Percentiles rank a stretch among this genome's conserved stretches.
phyloP scores from a whole-genome alignment of 2,329 filamentous ascomycete genomes.

The Leptodontidium sp. region DNA sequence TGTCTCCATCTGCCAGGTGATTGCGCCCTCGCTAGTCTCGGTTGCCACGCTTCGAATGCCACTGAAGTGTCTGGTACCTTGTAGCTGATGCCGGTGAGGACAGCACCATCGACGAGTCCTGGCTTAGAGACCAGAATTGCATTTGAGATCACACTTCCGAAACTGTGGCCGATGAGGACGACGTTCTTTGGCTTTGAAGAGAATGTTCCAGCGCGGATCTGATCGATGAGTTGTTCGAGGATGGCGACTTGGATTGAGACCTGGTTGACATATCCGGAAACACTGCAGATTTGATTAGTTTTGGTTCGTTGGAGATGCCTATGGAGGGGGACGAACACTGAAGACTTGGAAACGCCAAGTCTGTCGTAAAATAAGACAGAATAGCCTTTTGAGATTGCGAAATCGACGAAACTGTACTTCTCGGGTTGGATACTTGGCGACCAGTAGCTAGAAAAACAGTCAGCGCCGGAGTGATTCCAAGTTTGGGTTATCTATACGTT shows the following conservation, averaged over 20 bases:
- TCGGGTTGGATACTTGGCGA: conserved; percentile 35
- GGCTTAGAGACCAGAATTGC: conserved; percentile 60
- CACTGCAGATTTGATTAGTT: conserved; percentile 14
- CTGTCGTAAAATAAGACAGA: conserved; percentile 50
- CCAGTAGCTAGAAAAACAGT: not conserved
- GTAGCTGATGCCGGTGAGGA: conserved; percentile 45
- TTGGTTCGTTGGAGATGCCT: not conserved
- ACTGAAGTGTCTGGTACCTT: conserved; percentile 19
- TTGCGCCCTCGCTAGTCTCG: conserved; percentile 15
- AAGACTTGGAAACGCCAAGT: conserved; percentile 46
- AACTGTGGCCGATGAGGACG: conserved; percentile 70
- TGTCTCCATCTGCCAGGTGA: conserved; percentile 21
- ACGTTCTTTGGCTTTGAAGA: conserved; percentile 49
- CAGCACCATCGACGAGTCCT: conserved; percentile 57
- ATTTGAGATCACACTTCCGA: conserved; percentile 66
- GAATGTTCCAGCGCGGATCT: conserved; percentile 36
- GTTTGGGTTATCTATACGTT: conserved; percentile 10
- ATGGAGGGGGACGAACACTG: conserved; percentile 33
- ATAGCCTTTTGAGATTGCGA: conserved; percentile 45
- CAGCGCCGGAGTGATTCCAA: conserved; percentile 42
- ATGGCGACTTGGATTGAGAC: conserved; percentile 43
- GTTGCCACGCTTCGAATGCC: conserved; percentile 20
- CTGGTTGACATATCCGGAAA: conserved; percentile 41
- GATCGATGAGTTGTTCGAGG: conserved; percentile 23
- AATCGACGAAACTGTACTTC: conserved; percentile 49